Evolutionary conservation across 345 rosid genomes (phyloP).

Genomic region (Laguncularia racemosa): DNA sequence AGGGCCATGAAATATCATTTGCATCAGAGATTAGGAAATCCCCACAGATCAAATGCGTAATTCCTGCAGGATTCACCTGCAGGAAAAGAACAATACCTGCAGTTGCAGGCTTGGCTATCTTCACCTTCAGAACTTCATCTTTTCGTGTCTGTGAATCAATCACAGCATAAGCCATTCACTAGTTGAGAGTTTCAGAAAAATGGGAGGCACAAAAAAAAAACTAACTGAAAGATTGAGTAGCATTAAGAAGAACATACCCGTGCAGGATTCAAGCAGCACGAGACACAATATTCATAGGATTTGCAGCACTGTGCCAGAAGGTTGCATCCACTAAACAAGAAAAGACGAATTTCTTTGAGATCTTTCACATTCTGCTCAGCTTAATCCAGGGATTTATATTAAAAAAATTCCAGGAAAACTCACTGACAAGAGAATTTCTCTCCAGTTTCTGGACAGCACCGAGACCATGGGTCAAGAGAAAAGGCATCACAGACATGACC

Average conservation of each 20-base stretch:
- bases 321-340: slow-evolving; percentile 64
- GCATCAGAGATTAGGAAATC: too few relatives aligned
- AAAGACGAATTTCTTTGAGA: slow-evolving; percentile 5
- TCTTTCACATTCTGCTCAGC: not conserved
- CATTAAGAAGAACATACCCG: slow-evolving; percentile 32
- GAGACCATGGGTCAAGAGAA: slow-evolving; percentile 64
- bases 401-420: slow-evolving; percentile 20
- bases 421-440: slow-evolving; percentile 92
- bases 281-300: slow-evolving; percentile 86
- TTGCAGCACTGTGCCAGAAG: slow-evolving; percentile 71
- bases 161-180: slow-evolving; percentile 7
- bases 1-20: too few relatives aligned
- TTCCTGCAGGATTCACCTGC: not conserved
- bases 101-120: slow-evolving; percentile 74
- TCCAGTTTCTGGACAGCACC: slow-evolving; percentile 75
- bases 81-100: slow-evolving; percentile 43
- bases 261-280: slow-evolving; percentile 79
- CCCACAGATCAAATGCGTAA: not conserved
- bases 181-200: slow-evolving; percentile 9
- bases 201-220: not conserved
- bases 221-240: not conserved
- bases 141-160: slow-evolving; percentile 44
- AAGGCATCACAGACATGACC: slow-evolving; percentile 86
- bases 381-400: too few relatives aligned
- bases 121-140: slow-evolving; percentile 49